Conservation (phyloP, 306 rosid genomes). For the Sicyos baderoa region DNA sequence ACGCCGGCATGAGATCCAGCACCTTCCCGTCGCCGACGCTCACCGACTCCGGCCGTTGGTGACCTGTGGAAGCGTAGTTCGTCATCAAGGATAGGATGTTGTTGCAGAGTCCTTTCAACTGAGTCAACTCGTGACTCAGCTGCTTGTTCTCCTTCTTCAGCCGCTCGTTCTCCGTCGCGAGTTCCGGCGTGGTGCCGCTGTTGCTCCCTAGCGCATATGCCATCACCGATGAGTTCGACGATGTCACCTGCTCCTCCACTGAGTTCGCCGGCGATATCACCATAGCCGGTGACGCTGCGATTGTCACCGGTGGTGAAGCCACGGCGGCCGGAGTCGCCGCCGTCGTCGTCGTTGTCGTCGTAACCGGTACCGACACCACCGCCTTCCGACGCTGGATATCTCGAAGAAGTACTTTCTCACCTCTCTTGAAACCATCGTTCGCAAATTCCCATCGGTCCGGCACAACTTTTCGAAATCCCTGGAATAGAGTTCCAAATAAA, state of each 20-base stretch:
- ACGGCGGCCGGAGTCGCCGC: neutral
- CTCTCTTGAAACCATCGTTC: slow-evolving; percentile 64
- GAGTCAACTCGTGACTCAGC: slow-evolving; percentile 66
- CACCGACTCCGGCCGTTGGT: slow-evolving; percentile 31
- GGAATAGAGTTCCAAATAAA: neutral
- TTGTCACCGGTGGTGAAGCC: neutral
- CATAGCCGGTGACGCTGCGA: neutral
- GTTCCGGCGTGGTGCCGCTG: slow-evolving; percentile 60
- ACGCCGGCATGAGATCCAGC: slow-evolving; percentile 35
- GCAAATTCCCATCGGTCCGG: slow-evolving; percentile 99
- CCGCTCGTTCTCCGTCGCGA: slow-evolving; percentile 73
- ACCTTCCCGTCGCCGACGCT: slow-evolving; percentile 32
- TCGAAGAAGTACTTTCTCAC: slow-evolving; percentile 66
- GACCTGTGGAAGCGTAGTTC: slow-evolving; percentile 50
- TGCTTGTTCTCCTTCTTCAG: slow-evolving; percentile 73
- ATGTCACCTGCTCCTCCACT: slow-evolving; percentile 80
- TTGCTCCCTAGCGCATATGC: slow-evolving; percentile 41
- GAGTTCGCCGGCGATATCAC: slow-evolving; percentile 64
- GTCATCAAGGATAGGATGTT: slow-evolving; percentile 64
- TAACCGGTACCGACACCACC: slow-evolving; percentile 13
- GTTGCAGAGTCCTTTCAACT: slow-evolving; percentile 61
- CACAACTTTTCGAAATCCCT: slow-evolving; percentile 96
- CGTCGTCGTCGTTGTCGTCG: neutral
- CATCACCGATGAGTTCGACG: slow-evolving; percentile 73
- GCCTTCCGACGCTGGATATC: slow-evolving; percentile 84